Conservation (phyloP, 2,329 filamentous ascomycete genomes). For the Penicillium concentricum region DNA sequence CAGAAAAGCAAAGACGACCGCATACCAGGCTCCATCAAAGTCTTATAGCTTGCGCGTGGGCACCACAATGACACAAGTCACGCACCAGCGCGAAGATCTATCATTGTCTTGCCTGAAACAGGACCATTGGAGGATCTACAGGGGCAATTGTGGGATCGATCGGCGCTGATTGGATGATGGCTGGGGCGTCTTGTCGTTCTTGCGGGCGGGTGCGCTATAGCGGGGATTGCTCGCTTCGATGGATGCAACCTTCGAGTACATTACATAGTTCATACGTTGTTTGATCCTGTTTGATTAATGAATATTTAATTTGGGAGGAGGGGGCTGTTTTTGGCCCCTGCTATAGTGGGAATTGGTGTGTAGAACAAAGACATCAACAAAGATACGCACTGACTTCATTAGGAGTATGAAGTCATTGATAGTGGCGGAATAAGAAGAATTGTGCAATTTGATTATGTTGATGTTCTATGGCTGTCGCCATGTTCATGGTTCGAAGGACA, state of each 20-base stretch:
- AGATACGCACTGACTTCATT: neutral
- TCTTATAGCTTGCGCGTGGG: slow-evolving; percentile 7
- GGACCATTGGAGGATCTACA: slow-evolving; percentile 5
- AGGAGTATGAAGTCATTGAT: neutral
- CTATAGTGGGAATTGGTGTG: neutral
- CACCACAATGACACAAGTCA: neutral
- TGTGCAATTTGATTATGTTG: neutral
- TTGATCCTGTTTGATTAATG: neutral
- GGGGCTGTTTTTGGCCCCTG: neutral
- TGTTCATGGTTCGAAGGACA: neutral
- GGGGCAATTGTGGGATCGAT: slow-evolving; percentile 1
- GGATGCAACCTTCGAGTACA: neutral
- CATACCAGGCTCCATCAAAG: neutral
- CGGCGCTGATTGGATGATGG: slow-evolving; percentile 1
- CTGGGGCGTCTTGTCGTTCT: neutral
- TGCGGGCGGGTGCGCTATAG: neutral
- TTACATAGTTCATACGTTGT: neutral
- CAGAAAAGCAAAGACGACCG: neutral
- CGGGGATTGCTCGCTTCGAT: neutral
- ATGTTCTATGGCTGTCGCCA: neutral
- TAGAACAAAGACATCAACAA: neutral
- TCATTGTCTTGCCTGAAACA: slow-evolving; percentile 1
- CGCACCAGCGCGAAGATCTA: slow-evolving; percentile 1
- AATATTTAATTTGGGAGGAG: neutral
- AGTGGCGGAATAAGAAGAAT: neutral